phyloP scores from a whole-genome alignment of 176 grass and related monocot species.

The Tillandsia leiboldiana region DNA sequence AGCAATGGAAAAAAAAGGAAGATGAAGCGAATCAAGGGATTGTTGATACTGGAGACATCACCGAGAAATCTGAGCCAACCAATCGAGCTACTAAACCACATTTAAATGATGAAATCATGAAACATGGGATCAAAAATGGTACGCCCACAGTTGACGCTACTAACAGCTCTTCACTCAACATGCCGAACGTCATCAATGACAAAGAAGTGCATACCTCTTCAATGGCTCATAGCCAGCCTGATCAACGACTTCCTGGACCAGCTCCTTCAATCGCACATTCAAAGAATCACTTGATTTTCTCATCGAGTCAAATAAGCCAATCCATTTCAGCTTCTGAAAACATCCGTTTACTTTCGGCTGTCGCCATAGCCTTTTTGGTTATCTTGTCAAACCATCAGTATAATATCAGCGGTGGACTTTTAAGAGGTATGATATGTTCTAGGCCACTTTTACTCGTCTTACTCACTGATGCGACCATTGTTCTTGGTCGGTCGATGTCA shows the following conservation, averaged over 20 bases:
- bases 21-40: not conserved
- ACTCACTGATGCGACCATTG: slow-evolving; percentile 45
- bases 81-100: slow-evolving; percentile 30
- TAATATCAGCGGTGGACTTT: slow-evolving; percentile 29
- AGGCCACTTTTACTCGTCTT: slow-evolving; percentile 62
- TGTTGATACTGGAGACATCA: slow-evolving; percentile 24
- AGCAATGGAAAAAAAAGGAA: slow-evolving; percentile 10
- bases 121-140: slow-evolving; percentile 9
- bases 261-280: too few relatives aligned
- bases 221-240: slow-evolving; percentile 7
- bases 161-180: not conserved
- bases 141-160: slow-evolving; percentile 3
- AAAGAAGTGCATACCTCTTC: slow-evolving; percentile 1
- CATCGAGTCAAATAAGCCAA: slow-evolving; percentile 37
- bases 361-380: slow-evolving; percentile 44
- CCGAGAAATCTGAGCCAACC: slow-evolving; percentile 21
- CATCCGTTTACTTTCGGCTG: slow-evolving; percentile 44
- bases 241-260: slow-evolving; percentile 2
- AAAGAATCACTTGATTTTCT: slow-evolving; percentile 32
- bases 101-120: slow-evolving; percentile 10
- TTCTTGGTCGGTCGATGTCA: slow-evolving; percentile 39
- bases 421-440: slow-evolving; percentile 33
- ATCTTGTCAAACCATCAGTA: slow-evolving; percentile 42
- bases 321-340: slow-evolving; percentile 53
- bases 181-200: slow-evolving; percentile 9